Evolutionary conservation across 2,329 filamentous ascomycete species (phyloP).

Genomic region (Sporothrix mexicana): DNA sequence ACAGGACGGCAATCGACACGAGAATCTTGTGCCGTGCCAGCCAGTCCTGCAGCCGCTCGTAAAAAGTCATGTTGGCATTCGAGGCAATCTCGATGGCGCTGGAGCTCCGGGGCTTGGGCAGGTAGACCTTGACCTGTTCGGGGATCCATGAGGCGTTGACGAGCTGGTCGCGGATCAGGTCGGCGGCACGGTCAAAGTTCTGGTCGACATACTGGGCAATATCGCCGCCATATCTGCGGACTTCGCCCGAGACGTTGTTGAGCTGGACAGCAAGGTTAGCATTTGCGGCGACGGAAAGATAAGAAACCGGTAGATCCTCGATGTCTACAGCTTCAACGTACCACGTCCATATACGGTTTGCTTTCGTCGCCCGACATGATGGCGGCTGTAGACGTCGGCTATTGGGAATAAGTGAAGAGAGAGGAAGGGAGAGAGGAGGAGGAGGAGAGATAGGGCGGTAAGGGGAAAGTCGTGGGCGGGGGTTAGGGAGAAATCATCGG

Average conservation of each 20-base stretch:
- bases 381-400: not conserved
- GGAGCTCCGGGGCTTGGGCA: constrained; percentile 55
- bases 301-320: not conserved
- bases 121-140: constrained; percentile 65
- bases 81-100: constrained; percentile 46
- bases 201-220: constrained; percentile 81
- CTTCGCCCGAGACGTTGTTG: constrained; percentile 63
- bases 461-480: constrained; percentile 19
- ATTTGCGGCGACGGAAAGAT: too few relatives aligned
- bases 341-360: constrained; percentile 40
- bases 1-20: constrained; percentile 72
- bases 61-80: constrained; percentile 41
- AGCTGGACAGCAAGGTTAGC: constrained; percentile 47
- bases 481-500: constrained; percentile 24
- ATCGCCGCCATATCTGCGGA: constrained; percentile 72
- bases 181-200: constrained; percentile 78
- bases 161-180: constrained; percentile 70
- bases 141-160: constrained; percentile 75
- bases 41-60: constrained; percentile 72
- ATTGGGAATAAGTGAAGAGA: not conserved
- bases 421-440: not conserved
- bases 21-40: constrained; percentile 73
- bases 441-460: not conserved
- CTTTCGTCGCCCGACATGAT: constrained; percentile 39
- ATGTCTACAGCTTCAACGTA: constrained; percentile 22